Conservation (phyloP, 2,329 filamentous ascomycete genomes). For the Paecilomyces dactylethromorphus region DNA sequence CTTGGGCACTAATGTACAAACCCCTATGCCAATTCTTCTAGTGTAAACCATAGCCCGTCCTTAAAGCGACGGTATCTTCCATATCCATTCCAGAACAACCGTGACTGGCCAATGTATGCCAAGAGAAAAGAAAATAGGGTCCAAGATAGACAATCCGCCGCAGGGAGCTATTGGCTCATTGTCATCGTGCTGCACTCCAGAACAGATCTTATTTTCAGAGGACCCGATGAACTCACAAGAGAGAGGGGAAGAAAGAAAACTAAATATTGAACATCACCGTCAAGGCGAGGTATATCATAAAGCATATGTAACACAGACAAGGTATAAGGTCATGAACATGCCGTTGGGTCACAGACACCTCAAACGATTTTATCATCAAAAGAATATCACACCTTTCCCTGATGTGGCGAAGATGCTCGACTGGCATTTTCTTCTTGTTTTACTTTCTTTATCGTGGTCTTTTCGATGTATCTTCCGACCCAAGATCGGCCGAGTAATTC, state of each 20-base stretch:
- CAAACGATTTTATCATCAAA: not conserved
- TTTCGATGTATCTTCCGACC: conserved; percentile 22
- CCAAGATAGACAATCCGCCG: not conserved
- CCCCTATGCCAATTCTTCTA: not conserved
- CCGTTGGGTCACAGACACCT: not conserved
- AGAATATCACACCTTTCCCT: not conserved
- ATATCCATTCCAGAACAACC: not conserved
- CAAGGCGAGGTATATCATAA: not conserved
- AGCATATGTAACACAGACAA: not conserved
- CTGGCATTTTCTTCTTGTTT: not conserved
- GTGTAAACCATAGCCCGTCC: not conserved
- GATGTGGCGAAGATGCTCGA: not conserved
- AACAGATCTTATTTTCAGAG: not conserved
- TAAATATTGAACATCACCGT: not conserved
- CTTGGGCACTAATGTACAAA: not conserved
- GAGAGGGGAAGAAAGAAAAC: not conserved
- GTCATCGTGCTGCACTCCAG: not conserved
- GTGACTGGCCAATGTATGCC: not conserved
- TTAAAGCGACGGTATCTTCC: not conserved
- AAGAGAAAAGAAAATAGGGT: not conserved
- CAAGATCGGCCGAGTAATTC: conserved; percentile 32
- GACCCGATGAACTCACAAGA: not conserved
- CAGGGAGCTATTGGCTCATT: not conserved
- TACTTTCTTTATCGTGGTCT: conserved; percentile 22
- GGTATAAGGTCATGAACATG: not conserved